These are phyloP conservation scores for Psophocarpus tetragonolobus DNA, from an alignment of 306 rosid genomes.

Conservation along the genomic window DNA sequence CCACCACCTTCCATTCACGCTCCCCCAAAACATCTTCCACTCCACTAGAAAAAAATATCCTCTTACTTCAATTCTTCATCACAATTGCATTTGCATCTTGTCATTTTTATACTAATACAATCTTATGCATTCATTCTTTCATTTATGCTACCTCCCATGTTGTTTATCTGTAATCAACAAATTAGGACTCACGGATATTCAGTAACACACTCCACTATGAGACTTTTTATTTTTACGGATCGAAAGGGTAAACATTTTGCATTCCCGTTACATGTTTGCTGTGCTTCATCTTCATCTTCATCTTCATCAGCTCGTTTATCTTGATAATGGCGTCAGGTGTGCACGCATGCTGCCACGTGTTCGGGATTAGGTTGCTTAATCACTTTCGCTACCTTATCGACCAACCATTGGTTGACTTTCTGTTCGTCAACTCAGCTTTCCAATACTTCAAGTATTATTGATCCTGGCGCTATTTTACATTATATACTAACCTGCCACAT, in stretches of 20 bases:
- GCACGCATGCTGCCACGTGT: constrained; percentile 22
- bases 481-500: not conserved
- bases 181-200: not conserved
- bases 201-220: too few relatives aligned
- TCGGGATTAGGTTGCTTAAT: constrained; percentile 1
- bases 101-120: too few relatives aligned
- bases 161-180: not conserved
- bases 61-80: too few relatives aligned
- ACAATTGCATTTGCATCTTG: too few relatives aligned
- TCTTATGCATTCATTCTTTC: not conserved
- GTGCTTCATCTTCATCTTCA: not conserved
- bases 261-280: not conserved
- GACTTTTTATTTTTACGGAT: too few relatives aligned
- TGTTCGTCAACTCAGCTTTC: not conserved
- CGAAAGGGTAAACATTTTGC: too few relatives aligned
- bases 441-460: not conserved
- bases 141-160: not conserved
- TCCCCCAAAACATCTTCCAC: too few relatives aligned
- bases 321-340: not conserved
- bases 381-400: not conserved
- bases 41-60: too few relatives aligned
- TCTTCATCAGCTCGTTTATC: not conserved
- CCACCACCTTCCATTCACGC: too few relatives aligned
- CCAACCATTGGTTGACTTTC: constrained; percentile 26
- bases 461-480: not conserved